Evolutionary conservation across 768 basidiomycete genomes (phyloP).

Genomic region (Amanita molliuscula): DNA sequence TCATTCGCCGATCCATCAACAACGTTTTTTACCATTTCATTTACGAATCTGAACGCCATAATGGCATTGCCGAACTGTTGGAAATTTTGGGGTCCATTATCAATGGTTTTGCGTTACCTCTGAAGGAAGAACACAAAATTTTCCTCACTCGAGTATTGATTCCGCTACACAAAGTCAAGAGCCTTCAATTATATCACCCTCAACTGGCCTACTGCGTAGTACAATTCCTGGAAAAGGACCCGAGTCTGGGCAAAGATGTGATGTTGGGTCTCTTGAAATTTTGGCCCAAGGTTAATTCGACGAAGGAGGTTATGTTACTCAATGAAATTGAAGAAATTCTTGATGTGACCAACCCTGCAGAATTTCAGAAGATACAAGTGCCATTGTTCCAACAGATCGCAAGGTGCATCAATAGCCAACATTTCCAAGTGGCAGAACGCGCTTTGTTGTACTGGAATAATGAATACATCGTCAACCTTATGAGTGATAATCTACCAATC

Average conservation of each 20-base stretch:
- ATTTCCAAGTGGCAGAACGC: conserved; percentile 98
- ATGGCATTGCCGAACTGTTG: conserved; percentile 95
- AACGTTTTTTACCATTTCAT: conserved; percentile 99
- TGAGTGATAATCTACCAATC: conserved; percentile 87
- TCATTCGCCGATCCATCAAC: conserved; percentile 98
- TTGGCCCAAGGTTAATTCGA: conserved; percentile 99
- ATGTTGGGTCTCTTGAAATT: conserved; percentile 92
- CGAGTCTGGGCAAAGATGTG: conserved; percentile 86
- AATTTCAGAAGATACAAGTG: conserved; percentile 94
- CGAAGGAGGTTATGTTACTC: conserved; percentile 99
- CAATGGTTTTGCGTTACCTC: conserved; percentile 95
- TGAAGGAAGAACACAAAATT: conserved; percentile 98
- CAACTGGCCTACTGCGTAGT: conserved; percentile 99
- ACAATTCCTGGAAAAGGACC: conserved; percentile 96
- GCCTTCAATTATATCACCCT: conserved; percentile 96
- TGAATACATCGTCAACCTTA: conserved; percentile 98
- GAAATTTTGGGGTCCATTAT: conserved; percentile 99
- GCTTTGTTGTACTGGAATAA: conserved; percentile 99
- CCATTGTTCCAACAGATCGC: conserved; percentile 91
- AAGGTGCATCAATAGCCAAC: conserved; percentile 96
- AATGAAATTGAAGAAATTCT: conserved; percentile 99
- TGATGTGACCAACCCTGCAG: conserved; percentile 93
- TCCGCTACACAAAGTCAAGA: conserved; percentile 96
- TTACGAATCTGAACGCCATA: conserved; percentile 98
- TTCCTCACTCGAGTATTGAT: conserved; percentile 92